These are phyloP conservation scores for Piromyces finnis DNA, from an alignment of 192 early-diverging fungal genomes.

Conservation along the genomic window DNA sequence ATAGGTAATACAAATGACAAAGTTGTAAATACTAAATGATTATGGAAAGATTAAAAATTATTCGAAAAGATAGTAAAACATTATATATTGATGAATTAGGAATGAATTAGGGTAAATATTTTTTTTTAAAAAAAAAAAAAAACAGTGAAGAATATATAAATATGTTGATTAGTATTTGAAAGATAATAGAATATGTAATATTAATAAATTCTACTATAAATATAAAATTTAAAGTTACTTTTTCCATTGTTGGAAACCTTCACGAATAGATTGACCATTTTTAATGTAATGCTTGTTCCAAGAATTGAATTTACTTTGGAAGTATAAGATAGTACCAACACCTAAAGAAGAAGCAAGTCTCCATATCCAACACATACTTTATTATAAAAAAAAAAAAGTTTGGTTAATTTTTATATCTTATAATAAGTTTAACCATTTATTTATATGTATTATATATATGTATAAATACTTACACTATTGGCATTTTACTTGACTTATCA, in stretches of 20 bases:
- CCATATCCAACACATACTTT: constrained; percentile 66
- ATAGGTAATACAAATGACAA: constrained; percentile 80
- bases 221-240: too few relatives aligned
- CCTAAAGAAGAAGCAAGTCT: constrained; percentile 65
- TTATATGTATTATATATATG: constrained; percentile 5
- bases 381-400: too few relatives aligned
- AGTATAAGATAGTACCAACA: constrained; percentile 55
- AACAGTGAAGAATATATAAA: too few relatives aligned
- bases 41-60: not conserved
- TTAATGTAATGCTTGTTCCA: constrained; percentile 87
- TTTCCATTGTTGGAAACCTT: constrained; percentile 92
- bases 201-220: too few relatives aligned
- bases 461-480: constrained; percentile 9
- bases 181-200: too few relatives aligned
- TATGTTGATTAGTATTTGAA: too few relatives aligned
- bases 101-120: too few relatives aligned
- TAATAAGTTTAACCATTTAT: constrained; percentile 2
- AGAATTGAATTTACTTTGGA: constrained; percentile 62
- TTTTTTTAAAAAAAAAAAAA: too few relatives aligned
- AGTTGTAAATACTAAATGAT: constrained; percentile 60
- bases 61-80: too few relatives aligned
- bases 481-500: constrained; percentile 1
- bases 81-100: too few relatives aligned
- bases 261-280: constrained; percentile 67
- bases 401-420: too few relatives aligned